Evolutionary conservation across 2,329 filamentous ascomycete genomes (phyloP).

Genomic region (Penicillium sp.): DNA sequence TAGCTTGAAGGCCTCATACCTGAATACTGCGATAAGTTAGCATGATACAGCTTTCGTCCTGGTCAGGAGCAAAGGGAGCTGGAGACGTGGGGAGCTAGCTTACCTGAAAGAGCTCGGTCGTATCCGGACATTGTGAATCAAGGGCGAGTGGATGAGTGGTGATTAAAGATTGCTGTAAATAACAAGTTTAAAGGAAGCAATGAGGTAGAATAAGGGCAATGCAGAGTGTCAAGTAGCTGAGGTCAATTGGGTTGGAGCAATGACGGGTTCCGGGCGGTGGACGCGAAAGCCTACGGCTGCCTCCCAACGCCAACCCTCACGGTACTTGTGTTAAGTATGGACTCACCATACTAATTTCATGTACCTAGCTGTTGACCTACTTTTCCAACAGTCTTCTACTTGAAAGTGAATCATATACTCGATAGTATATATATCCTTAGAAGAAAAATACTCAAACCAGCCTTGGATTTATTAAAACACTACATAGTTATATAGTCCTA

Average conservation of each 20-base stretch:
- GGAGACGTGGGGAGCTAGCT: conserved; percentile 29
- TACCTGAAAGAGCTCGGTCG: conserved; percentile 98
- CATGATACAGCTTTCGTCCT: conserved; percentile 20
- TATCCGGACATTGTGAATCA: conserved; percentile 73
- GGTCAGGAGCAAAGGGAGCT: conserved; percentile 32
- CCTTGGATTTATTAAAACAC: not conserved
- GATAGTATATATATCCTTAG: too few relatives aligned
- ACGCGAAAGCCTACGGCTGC: conserved; percentile 27
- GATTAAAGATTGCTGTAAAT: not conserved
- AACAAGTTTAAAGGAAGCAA: not conserved
- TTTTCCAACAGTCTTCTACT: not conserved
- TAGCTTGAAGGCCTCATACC: conserved; percentile 48
- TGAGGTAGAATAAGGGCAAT: conserved; percentile 7
- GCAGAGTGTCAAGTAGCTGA: conserved; percentile 14
- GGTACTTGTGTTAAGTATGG: conserved; percentile 7
- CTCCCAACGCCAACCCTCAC: conserved; percentile 10
- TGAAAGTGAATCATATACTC: too few relatives aligned
- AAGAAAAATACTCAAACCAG: not conserved
- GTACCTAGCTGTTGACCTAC: not conserved
- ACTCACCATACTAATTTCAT: not conserved
- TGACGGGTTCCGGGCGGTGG: conserved; percentile 28
- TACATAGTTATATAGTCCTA: too few relatives aligned
- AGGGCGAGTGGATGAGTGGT: conserved; percentile 4
- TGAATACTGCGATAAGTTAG: conserved; percentile 71
- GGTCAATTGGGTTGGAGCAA: conserved; percentile 22